Evolutionary conservation across 75 land plant species (phyloP), one percentile per base, ranked within the genome.

Genomic region (Pinus albicaulis): DNA sequence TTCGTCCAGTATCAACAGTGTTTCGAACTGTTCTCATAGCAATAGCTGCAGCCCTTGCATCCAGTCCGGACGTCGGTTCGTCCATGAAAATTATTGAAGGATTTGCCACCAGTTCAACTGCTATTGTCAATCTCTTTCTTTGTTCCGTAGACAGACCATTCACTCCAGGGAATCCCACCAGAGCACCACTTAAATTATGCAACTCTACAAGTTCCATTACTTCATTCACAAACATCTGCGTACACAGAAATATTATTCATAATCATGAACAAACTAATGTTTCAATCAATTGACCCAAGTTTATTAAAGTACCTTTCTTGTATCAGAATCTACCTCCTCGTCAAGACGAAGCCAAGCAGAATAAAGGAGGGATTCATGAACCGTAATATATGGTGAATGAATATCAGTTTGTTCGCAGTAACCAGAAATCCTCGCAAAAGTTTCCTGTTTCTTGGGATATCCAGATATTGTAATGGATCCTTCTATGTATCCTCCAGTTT

Each of bases 101-200:
- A 28, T 28, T 28, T 28, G 28, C 28, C 1, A 28, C 28, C 28
- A 28, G 28, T 28, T 28, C 28, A 28, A 28, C 69, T 62, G 70
- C 71, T n/a, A 76, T 76, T 64, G 78, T 76, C 7, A 76, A 76
- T 25, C 84, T 53, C 77, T 82, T 80, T 6, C 84, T 24, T 68
- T 81, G 84, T 78, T 82, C 84, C 17, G 82, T 82, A 3, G 28
- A 28, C 1, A 0, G 28, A 0, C 28, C 28, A 28, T 28, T 28
- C 1, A 28, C 28, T 28, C 28, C 84, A 65, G 72, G 60, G 28
- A 78, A 2, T 0, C 82, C 82, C 59, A 78, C 82, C 0, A 80
- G 71, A n/a, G 59, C 73, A 41, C 38, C 61, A 26, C 57, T 79
- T 57, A 80, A 20, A 11, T 41, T 57, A 19, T 80, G 19, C 26